These are phyloP conservation scores for Chalaropsis ovoidea DNA, from an alignment of 2,329 filamentous ascomycete species.

Conservation along the genomic window DNA sequence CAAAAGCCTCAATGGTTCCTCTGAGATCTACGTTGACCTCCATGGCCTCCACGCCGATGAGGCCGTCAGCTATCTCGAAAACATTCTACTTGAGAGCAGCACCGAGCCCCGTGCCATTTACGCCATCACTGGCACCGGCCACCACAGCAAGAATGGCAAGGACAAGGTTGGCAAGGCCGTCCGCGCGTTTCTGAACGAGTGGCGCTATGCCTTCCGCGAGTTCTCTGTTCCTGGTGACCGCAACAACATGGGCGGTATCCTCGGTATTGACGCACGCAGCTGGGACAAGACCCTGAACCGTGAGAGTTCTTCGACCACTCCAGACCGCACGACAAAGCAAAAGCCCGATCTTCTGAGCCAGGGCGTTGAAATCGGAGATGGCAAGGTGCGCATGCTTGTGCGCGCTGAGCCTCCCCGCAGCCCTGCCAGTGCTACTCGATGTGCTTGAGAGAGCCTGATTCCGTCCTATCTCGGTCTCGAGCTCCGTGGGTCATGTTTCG, in stretches of 20 bases:
- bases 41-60: slow-evolving; percentile 98
- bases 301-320: slow-evolving; percentile 33
- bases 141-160: slow-evolving; percentile 97
- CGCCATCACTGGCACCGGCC: slow-evolving; percentile 90
- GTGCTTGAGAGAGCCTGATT: slow-evolving; percentile 14
- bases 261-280: slow-evolving; percentile 57
- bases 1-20: slow-evolving; percentile 47
- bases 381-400: slow-evolving; percentile 55
- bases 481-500: background rate
- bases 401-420: slow-evolving; percentile 33
- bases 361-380: slow-evolving; percentile 57
- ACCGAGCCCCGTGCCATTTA: slow-evolving; percentile 69
- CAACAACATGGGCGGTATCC: slow-evolving; percentile 65
- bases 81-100: slow-evolving; percentile 72
- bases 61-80: slow-evolving; percentile 86
- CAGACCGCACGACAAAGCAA: slow-evolving; percentile 31
- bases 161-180: slow-evolving; percentile 96
- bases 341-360: slow-evolving; percentile 51
- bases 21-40: slow-evolving; percentile 87
- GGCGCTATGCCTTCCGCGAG: slow-evolving; percentile 90
- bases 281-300: slow-evolving; percentile 52
- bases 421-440: slow-evolving; percentile 3
- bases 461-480: background rate
- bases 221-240: slow-evolving; percentile 94
- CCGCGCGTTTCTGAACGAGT: slow-evolving; percentile 82